These are phyloP conservation scores for Aspergillus hiratsukae DNA, from an alignment of 2,329 filamentous ascomycete species.

Conservation along the genomic window DNA sequence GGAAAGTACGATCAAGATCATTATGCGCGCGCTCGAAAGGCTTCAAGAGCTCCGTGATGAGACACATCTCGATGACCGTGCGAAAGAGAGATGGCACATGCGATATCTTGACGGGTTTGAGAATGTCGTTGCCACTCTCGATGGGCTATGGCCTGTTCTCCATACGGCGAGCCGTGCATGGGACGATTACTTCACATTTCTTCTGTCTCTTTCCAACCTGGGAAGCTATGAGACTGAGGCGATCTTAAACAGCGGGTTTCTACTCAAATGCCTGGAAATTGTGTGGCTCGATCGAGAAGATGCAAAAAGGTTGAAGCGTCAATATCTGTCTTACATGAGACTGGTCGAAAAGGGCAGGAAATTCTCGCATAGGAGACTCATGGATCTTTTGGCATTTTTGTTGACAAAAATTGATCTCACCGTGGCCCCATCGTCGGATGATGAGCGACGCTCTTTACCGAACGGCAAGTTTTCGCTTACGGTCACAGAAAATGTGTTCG, in stretches of 20 bases:
- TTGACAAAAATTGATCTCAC: conserved; percentile 37
- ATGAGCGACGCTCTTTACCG: conserved; percentile 18
- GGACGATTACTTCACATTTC: conserved; percentile 71
- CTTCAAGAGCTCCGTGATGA: conserved; percentile 44
- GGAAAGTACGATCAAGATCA: conserved; percentile 46
- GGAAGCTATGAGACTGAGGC: conserved; percentile 55
- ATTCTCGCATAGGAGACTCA: conserved; percentile 41
- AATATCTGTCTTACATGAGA: conserved; percentile 47
- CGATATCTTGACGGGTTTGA: conserved; percentile 28
- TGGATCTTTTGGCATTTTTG: conserved; percentile 39
- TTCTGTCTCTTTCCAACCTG: conserved; percentile 61
- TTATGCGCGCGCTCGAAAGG: conserved; percentile 50
- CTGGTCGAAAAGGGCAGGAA: conserved; percentile 45
- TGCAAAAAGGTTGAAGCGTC: conserved; percentile 47
- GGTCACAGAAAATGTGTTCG: conserved; percentile 27
- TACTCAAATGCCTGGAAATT: conserved; percentile 56
- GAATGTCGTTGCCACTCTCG: conserved; percentile 46
- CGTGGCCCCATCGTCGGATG: conserved; percentile 22
- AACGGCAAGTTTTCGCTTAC: conserved; percentile 33
- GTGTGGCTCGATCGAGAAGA: conserved; percentile 55
- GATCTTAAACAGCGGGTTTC: conserved; percentile 59
- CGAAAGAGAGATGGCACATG: conserved; percentile 21
- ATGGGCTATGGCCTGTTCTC: conserved; percentile 58
- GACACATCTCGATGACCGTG: conserved; percentile 18
- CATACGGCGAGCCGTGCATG: conserved; percentile 62